phyloP scores from a whole-genome alignment of 2,329 filamentous ascomycete species.

The Aureobasidium sp. region DNA sequence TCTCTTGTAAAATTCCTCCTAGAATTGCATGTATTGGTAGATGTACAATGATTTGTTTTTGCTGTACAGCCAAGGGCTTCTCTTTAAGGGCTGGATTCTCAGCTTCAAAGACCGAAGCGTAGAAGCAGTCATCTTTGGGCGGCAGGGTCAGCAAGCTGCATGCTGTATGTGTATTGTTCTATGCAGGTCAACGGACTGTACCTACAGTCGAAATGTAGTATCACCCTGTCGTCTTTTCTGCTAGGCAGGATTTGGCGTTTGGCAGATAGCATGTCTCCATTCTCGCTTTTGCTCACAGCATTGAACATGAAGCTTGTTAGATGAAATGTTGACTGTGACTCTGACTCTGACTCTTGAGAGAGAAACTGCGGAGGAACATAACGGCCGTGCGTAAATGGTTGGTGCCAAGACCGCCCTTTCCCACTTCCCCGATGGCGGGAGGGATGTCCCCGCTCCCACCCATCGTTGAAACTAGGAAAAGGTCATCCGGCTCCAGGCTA shows the following conservation, averaged over 20 bases:
- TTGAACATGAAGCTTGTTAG: not conserved
- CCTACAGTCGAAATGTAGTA: conserved; percentile 66
- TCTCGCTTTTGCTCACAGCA: not conserved
- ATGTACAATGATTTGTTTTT: conserved; percentile 69
- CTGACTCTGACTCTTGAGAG: not conserved
- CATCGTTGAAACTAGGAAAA: not conserved
- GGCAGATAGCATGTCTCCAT: not conserved
- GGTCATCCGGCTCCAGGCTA: not conserved
- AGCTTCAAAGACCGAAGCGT: conserved; percentile 82
- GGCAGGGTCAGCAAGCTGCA: not conserved
- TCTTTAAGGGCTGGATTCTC: conserved; percentile 65
- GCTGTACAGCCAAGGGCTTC: conserved; percentile 73
- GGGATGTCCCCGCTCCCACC: not conserved
- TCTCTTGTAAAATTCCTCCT: too few relatives aligned
- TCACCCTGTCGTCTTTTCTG: conserved; percentile 56
- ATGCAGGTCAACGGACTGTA: conserved; percentile 9
- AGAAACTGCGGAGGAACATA: not conserved
- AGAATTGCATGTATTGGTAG: not conserved
- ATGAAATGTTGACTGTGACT: not conserved
- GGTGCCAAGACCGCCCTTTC: not conserved
- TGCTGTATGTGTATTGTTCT: not conserved
- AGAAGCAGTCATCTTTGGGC: conserved; percentile 71
- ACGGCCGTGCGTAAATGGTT: not conserved
- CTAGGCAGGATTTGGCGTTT: conserved; percentile 17
- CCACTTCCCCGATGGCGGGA: not conserved